These are phyloP conservation scores for Halenospora varia DNA, from an alignment of 495 filamentous ascomycete species.

Conservation along the genomic window DNA sequence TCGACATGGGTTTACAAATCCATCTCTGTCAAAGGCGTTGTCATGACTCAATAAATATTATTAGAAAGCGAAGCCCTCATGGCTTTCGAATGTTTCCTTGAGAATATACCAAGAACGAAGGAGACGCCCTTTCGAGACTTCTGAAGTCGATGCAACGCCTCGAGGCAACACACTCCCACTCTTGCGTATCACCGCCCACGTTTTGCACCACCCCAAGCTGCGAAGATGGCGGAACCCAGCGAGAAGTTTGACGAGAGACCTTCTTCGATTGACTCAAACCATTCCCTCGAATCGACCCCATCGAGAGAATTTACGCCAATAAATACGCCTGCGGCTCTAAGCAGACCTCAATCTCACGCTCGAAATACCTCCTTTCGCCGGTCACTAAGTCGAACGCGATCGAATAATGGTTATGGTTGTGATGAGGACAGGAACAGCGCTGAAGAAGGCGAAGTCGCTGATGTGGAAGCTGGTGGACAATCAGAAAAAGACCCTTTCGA, in stretches of 20 bases:
- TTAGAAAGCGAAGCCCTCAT: neutral
- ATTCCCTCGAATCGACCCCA: too few species aligned
- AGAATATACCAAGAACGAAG: too few species aligned
- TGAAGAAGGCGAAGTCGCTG: constrained; percentile 30
- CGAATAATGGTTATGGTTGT: constrained; percentile 59
- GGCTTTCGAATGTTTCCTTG: neutral
- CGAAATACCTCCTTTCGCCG: constrained; percentile 10
- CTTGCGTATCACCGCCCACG: too few species aligned
- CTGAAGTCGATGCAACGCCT: too few species aligned
- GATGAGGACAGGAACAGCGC: constrained; percentile 31
- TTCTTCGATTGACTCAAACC: neutral
- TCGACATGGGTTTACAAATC: neutral
- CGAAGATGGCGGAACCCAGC: neutral
- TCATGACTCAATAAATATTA: too few species aligned
- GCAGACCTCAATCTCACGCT: constrained; percentile 24
- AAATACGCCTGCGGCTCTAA: neutral
- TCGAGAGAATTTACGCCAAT: too few species aligned
- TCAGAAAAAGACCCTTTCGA: constrained; percentile 48
- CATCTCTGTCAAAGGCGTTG: too few species aligned
- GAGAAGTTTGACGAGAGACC: neutral
- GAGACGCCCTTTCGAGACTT: too few species aligned
- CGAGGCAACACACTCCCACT: too few species aligned
- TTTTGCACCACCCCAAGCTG: neutral
- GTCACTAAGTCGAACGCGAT: constrained; percentile 38
- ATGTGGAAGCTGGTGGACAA: constrained; percentile 18